These are phyloP conservation scores for Kodamaea nitidulidarum DNA, from an alignment of 805 yeast genomes.

Conservation along the genomic window DNA sequence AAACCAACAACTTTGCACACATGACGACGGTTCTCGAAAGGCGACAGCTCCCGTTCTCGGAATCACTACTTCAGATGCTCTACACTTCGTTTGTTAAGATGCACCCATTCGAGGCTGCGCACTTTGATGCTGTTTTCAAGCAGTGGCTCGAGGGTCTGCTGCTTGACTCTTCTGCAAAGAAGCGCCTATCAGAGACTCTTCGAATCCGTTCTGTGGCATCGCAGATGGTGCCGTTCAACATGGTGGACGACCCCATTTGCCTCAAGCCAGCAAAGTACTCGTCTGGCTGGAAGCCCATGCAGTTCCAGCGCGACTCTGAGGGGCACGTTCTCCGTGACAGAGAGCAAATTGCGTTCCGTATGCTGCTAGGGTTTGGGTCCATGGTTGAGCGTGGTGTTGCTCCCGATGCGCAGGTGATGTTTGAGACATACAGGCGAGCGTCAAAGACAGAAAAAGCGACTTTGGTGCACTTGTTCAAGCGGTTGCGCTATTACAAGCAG, in stretches of 20 bases:
- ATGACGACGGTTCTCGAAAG: constrained; percentile 25
- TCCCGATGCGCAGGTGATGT: constrained; percentile 32
- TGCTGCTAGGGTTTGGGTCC: constrained; percentile 30
- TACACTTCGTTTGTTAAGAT: constrained; percentile 30
- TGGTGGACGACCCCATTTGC: constrained; percentile 12
- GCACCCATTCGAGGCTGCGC: constrained; percentile 29
- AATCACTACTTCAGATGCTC: constrained; percentile 20
- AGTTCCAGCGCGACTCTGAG: constrained; percentile 12
- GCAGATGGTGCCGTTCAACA: constrained; percentile 23
- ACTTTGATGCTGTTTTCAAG: constrained; percentile 18
- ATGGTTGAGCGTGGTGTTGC: constrained; percentile 31
- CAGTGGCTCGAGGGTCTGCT: constrained; percentile 15
- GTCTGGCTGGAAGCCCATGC: constrained; percentile 21
- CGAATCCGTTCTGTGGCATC: constrained; percentile 21
- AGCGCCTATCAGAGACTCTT: constrained; percentile 11
- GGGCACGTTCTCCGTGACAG: constrained; percentile 15
- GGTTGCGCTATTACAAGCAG: constrained; percentile 13
- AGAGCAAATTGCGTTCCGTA: constrained; percentile 27
- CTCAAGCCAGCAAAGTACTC: constrained; percentile 22
- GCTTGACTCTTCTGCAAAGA: not conserved
- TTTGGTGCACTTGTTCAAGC: constrained; percentile 21
- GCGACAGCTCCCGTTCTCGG: constrained; percentile 19
- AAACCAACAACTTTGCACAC: constrained; percentile 17
- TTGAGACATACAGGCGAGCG: constrained; percentile 28
- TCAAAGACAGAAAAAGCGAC: constrained; percentile 20